Base-by-base conservation (phyloP, 129 eudicot genomes). In the Lonicera japonica region DNA sequence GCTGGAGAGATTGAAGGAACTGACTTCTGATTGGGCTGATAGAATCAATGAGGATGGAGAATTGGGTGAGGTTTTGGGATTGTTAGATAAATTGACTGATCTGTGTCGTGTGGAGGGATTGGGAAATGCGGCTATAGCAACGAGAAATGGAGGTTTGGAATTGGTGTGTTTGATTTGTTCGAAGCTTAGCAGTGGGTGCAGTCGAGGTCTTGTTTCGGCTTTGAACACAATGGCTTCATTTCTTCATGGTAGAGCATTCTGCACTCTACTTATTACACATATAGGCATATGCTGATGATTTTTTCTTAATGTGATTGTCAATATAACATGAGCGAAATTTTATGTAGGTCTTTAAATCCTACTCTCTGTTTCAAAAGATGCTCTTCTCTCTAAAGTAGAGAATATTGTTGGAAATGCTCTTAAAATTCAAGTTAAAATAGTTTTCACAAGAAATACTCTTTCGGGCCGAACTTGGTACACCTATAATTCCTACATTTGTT, bases 111-210 rank as follows among this genome's bases (percentile, higher is more conserved):
- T 25, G 16, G 75, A 74, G 18, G 87, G 82, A 43, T 85, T 88
- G 0, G 82, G 79, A 3, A 86, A 79, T 69, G 91, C 77, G 15
- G 96, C 98, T 0, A 82, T 92, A 56, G 91, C 89, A 2, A 24
- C 96, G 2, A 80, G 71, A 68, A 85, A 92, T 38, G 98, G 98
- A 16, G 98, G 79, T 0, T 54, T 87, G 0, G 95, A 87, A 18
- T 71, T 80, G 76, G 63, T 92, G 48, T 65, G 86, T 61, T 63
- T 70, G 18, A 54, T 80, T 58, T 80, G 82, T 61, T 56, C 64
- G 17, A 80, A 72, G 67, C 55, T 85, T 58, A 60, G 58, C 0
- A 53, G 34, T 41, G 61, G 47, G 19, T 43, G 50, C 50, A 58
- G 39, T 57, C 66, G 63, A 61, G 79, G 76, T 16, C 67, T 78